Evolutionary conservation across 352 stramenopile species (phyloP).

Genomic region (Globisporangium alternatum): DNA sequence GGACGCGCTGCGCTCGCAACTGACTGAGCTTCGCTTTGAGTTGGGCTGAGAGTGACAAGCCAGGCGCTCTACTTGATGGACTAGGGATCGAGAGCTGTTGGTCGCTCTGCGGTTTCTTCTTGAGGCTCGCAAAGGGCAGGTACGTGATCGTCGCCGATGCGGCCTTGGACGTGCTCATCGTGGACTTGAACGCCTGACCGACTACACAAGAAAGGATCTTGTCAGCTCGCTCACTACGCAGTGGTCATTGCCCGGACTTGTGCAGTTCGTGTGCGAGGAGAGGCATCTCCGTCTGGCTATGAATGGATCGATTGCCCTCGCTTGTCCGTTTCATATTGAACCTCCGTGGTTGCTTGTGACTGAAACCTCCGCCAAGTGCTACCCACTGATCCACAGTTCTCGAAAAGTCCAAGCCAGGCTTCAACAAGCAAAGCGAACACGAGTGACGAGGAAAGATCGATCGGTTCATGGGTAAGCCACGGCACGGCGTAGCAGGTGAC

Average conservation of each 20-base stretch:
- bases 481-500: background rate
- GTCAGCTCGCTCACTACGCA: background rate
- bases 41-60: background rate
- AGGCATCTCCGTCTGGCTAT: background rate
- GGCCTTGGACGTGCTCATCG: background rate
- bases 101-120: constrained; percentile 1
- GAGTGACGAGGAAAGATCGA: background rate
- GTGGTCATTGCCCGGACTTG: background rate
- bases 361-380: background rate
- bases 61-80: background rate
- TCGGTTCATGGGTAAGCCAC: background rate
- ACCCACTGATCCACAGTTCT: background rate
- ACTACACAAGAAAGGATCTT: background rate
- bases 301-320: background rate
- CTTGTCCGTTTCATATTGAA: background rate
- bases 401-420: background rate
- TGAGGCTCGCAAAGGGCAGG: constrained; percentile 8
- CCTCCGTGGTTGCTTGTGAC: background rate
- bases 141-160: constrained; percentile 9
- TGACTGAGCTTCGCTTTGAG: background rate
- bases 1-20: background rate
- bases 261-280: no score
- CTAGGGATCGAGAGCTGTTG: background rate
- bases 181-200: background rate
- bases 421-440: background rate